Base-by-base conservation (phyloP, 371 early-diverging fungal species). In the Cladochytrium tenue region DNA sequence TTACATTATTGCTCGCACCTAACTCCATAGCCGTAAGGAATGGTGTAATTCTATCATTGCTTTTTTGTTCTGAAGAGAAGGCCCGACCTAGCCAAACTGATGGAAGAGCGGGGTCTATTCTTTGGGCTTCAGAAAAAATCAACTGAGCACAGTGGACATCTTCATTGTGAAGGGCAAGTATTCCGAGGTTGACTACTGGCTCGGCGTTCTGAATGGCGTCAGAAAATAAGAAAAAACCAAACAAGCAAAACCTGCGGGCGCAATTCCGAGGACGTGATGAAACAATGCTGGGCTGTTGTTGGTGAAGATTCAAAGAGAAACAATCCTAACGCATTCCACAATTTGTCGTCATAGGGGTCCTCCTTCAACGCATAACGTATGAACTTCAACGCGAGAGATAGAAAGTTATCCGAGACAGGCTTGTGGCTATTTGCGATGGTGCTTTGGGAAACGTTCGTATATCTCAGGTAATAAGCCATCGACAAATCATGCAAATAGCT, bases 271-370 rank as follows among this genome's bases (percentile, higher is more conserved):
- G 95, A 88, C 69, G 87, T 84, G 65, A 95, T 88, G 63, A 95
- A 84, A 0, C 93, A 89, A 69, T 95, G 92, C 68, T 95, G 97
- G 56, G 90, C 87, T 27, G 93, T 71, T 60, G 80, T 81, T 17
- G 88, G 79, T 32, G 89, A 65, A 7, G 68, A 58, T 10, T 71
- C 60, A 50, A 87, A 68, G 0, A 89, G 77, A 33, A 89, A 82
- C 0, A 91, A 81, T 28, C 94, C 95, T 53, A 93, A 80, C 0
- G 88, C 79, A 57, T 90, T 92, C 93, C 94, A 92, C 31, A 84
- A 88, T 0, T 76, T 59, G 1, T 76, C 76, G 35, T 84, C 87
- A 0, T 71, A 65, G 2, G 88, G 88, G 25, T 92, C 85, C 36
- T 87, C 67, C 56, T 82, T 83, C 10, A 93, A 62, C 0, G 95